Base-by-base conservation (phyloP, 163 green algal genomes). In the Scenedesmus sp. region DNA sequence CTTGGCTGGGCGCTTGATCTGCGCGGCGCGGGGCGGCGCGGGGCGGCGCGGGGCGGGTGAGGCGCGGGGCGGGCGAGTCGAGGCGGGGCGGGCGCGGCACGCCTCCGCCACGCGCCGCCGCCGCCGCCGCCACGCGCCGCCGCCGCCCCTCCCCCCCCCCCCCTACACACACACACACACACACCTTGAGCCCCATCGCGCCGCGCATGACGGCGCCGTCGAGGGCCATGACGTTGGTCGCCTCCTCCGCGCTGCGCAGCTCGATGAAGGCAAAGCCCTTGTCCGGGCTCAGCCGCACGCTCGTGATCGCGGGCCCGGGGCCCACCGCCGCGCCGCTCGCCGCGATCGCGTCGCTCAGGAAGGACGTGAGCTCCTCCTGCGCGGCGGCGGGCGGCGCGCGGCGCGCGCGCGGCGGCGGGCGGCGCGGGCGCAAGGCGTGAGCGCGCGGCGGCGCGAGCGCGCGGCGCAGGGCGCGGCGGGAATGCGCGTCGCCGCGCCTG, bases 1-100 rank as follows among this genome's bases (percentile, higher is more conserved):
- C 58, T 80, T 80, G 58, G 58, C 63, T 3, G 71, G 71, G 20
- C 71, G 71, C 45, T 80, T 80, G 28, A 80, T 80, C 71, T 80
- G 71, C 65, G 54, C 10, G 18, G 4, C 4, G 20, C 3, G 62
- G 28, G 45, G n/a, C n/a, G n/a, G n/a, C n/a, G n/a, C n/a, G n/a
- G n/a, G n/a, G n/a, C n/a, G n/a, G n/a, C n/a, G n/a, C n/a, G n/a
- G n/a, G n/a, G n/a, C n/a, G n/a, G n/a, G n/a, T n/a, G n/a, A n/a
- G n/a, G n/a, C n/a, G n/a, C n/a, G n/a, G n/a, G n/a, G n/a, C n/a
- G n/a, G n/a, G n/a, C n/a, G n/a, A n/a, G n/a, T n/a, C n/a, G n/a
- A n/a, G n/a, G n/a, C n/a, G n/a, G n/a, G n/a, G n/a, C n/a, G n/a
- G n/a, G n/a, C n/a, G n/a, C n/a, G n/a, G n/a, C n/a, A n/a, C n/a